Percentiles rank a stretch among this genome's conserved stretches.
Evolutionary conservation across 2,329 filamentous ascomycete species (phyloP).

Genomic region (Tolypocladium sp.): DNA sequence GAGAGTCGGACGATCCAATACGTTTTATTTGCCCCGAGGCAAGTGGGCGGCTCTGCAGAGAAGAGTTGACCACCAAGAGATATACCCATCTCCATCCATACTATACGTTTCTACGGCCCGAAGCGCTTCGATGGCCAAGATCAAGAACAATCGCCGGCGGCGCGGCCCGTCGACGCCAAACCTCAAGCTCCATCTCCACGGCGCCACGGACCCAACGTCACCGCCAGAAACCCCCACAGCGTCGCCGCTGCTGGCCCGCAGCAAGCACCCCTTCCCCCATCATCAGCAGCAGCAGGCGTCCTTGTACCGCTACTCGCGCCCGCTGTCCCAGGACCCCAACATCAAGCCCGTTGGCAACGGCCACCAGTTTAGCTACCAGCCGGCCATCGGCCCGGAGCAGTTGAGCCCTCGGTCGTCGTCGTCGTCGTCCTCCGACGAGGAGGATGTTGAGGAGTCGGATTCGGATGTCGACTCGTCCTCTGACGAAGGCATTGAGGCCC

Average conservation of each 20-base stretch:
- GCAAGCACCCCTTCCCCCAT: conserved; percentile 8
- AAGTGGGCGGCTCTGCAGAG: not conserved
- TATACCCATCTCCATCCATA: not conserved
- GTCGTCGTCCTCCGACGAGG: conserved; percentile 14
- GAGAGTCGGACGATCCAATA: not conserved
- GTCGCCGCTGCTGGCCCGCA: conserved; percentile 23
- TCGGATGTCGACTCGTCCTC: conserved; percentile 10
- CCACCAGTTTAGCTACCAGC: conserved; percentile 33
- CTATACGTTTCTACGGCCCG: conserved; percentile 6
- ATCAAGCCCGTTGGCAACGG: conserved; percentile 33
- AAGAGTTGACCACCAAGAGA: not conserved
- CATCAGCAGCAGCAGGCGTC: conserved; percentile 20
- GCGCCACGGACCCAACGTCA: conserved; percentile 30
- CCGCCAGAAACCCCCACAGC: conserved; percentile 38
- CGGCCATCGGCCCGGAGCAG: conserved; percentile 22
- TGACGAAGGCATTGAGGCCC: not conserved
- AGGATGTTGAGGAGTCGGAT: conserved; percentile 11
- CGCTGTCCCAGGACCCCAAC: conserved; percentile 25
- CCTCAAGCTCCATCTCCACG: conserved; percentile 23
- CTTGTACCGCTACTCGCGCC: conserved; percentile 19
- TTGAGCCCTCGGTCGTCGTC: conserved; percentile 26
- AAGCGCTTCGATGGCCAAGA: conserved; percentile 4
- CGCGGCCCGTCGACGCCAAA: conserved; percentile 32
- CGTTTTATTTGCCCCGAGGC: not conserved
- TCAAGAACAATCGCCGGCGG: conserved; percentile 11